Base-by-base conservation (phyloP, 495 filamentous ascomycete species). In the Rostrohypoxylon terebratum region DNA sequence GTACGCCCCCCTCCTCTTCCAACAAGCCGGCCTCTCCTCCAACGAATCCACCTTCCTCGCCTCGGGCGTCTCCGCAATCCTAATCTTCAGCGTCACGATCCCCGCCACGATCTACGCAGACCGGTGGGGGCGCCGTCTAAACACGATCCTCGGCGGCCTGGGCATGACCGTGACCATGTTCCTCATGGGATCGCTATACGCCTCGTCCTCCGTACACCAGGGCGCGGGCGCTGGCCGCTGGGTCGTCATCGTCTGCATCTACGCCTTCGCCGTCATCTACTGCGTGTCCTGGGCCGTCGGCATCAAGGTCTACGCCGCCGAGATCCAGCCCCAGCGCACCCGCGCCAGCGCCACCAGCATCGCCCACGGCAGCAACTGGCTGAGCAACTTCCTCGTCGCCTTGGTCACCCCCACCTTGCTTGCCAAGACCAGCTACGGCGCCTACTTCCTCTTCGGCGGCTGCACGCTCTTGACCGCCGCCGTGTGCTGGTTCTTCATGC, bases 391-490 rank as follows among this genome's bases (percentile, higher is more conserved):
- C 75, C 75, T 91, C 21, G 86, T 93, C 1, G 90, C 90, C 0
- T 82, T 92, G 44, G 86, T 84, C 4, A 90, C 89, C 0, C 91
- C 90, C 0, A 83, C 90, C 8, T 79, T 93, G 23, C 80, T 92
- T 8, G 83, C 85, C 0, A 81, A 80, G 21, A 85, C 83, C 3
- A 82, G 80, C 16, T 90, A 77, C 55, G 88, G 86, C 0, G 86
- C 85, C 0, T 91, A 91, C 72, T 91, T 90, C 47, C 71, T 91
- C 8, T 91, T 88, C 71, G 89, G 86, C 31, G 78, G 79, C 11
- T 73, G 71, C 16, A 78, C 84, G 1, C 54, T 88, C 21, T 53
- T 86, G 5, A 87, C 87, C 3, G 82, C 83, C 0, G 58, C 83
- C n/a, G 81, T 89, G 4, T 85, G 86, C 45, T 77, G 78, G 7